These are phyloP conservation scores for Parachaetomium inaequale DNA, from an alignment of 495 filamentous ascomycete genomes.

Conservation along the genomic window DNA sequence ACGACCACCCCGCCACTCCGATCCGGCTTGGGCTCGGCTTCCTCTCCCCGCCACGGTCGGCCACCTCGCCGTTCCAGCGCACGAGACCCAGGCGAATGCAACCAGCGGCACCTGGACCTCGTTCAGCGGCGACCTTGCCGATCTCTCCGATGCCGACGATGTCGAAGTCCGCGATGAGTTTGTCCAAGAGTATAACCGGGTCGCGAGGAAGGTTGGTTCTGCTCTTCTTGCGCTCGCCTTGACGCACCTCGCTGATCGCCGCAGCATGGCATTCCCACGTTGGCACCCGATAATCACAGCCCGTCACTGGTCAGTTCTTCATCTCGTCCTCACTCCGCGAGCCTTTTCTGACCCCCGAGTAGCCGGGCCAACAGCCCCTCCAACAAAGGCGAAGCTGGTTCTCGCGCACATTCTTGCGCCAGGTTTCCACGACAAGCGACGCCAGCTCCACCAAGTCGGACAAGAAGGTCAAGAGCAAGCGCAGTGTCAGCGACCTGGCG, in stretches of 20 bases:
- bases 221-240: background rate
- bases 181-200: conserved; percentile 51
- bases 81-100: conserved; percentile 21
- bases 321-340: background rate
- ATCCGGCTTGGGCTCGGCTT: conserved; percentile 11
- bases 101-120: conserved; percentile 47
- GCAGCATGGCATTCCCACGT: conserved; percentile 41
- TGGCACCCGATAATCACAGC: conserved; percentile 30
- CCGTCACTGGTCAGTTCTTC: conserved; percentile 17
- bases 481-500: conserved; percentile 50
- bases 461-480: conserved; percentile 36
- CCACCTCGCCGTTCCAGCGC: conserved; percentile 20
- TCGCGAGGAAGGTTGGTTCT: conserved; percentile 47
- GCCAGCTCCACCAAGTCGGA: conserved; percentile 31
- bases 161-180: conserved; percentile 42
- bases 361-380: conserved; percentile 19
- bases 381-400: conserved; percentile 32
- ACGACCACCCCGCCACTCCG: conserved; percentile 9
- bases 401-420: conserved; percentile 33
- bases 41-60: conserved; percentile 22
- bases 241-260: conserved; percentile 13
- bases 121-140: conserved; percentile 37
- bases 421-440: conserved; percentile 26
- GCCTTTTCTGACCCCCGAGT: background rate
- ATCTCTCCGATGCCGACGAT: conserved; percentile 39